A percentile compares a stretch with the other conserved stretches of the same genome.
These are phyloP conservation scores for Malus domestica DNA, from an alignment of 306 rosid species.

Conservation along the genomic window DNA sequence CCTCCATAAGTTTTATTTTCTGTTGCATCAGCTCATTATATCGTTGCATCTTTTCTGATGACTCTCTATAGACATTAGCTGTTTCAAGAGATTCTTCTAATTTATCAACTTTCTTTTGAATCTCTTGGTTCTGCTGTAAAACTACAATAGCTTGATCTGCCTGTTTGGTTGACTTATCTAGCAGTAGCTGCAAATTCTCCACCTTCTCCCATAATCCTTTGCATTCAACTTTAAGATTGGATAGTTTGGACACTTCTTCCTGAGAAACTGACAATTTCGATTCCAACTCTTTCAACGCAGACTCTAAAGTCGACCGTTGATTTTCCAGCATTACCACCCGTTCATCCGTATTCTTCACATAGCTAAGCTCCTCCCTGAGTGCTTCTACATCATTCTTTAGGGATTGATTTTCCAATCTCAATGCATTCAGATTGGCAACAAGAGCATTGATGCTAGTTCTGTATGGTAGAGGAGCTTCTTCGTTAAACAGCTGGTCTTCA, in stretches of 20 bases:
- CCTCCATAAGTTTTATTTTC: constrained; percentile 69
- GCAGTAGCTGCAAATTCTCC: constrained; percentile 54
- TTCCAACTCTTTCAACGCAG: constrained; percentile 63
- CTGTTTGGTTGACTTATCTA: constrained; percentile 69
- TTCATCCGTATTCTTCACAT: constrained; percentile 44
- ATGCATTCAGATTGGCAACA: constrained; percentile 44
- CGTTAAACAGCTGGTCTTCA: constrained; percentile 17
- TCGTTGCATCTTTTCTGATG: constrained; percentile 70
- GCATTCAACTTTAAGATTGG: constrained; percentile 56
- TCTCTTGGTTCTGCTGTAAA: constrained; percentile 80
- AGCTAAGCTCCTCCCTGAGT: constrained; percentile 45
- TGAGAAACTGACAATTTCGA: constrained; percentile 54
- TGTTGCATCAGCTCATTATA: constrained; percentile 66
- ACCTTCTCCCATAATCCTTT: constrained; percentile 56
- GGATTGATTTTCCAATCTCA: constrained; percentile 61
- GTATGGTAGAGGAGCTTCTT: constrained; percentile 18
- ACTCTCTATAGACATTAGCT: constrained; percentile 51
- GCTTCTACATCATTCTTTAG: constrained; percentile 52
- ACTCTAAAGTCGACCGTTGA: constrained; percentile 62
- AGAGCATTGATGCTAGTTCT: constrained; percentile 30
- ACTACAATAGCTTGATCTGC: constrained; percentile 61
- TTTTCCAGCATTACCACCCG: constrained; percentile 60
- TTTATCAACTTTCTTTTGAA: constrained; percentile 61
- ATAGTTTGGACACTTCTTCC: constrained; percentile 57
- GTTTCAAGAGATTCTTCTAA: constrained; percentile 74